These are phyloP conservation scores for Lipomyces starkeyi DNA, from an alignment of 805 yeast genomes.

Conservation along the genomic window DNA sequence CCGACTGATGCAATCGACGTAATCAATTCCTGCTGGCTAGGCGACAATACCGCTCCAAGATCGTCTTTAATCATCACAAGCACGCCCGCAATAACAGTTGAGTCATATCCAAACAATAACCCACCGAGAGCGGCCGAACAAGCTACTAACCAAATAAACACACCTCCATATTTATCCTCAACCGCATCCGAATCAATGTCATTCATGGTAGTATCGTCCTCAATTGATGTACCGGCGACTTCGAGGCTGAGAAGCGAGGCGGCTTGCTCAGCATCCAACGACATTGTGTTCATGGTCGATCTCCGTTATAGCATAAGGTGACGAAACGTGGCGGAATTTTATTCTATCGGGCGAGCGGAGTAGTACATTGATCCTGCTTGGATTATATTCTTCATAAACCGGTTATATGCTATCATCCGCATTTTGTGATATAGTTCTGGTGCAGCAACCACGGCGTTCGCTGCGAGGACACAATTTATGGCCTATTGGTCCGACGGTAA, in stretches of 20 bases:
- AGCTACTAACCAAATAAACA: constrained; percentile 50
- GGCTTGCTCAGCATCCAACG: background rate
- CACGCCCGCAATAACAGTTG: constrained; percentile 94
- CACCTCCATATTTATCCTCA: constrained; percentile 13
- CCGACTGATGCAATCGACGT: constrained; percentile 50
- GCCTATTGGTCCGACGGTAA: too few species aligned
- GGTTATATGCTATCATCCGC: too few species aligned
- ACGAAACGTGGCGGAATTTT: too few species aligned
- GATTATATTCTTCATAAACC: too few species aligned
- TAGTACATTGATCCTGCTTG: too few species aligned
- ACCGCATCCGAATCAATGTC: background rate
- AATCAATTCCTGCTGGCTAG: constrained; percentile 59
- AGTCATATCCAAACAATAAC: constrained; percentile 95
- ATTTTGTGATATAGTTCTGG: too few species aligned
- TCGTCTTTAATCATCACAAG: constrained; percentile 82
- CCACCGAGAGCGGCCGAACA: constrained; percentile 71
- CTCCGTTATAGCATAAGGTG: background rate
- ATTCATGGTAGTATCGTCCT: background rate
- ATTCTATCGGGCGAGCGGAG: too few species aligned
- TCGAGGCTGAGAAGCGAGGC: background rate
- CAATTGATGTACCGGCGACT: background rate
- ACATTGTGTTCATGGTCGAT: background rate
- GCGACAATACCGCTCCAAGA: constrained; percentile 61
- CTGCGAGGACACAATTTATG: too few species aligned
- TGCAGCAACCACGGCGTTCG: too few species aligned